Base-by-base conservation (phyloP, 2,329 filamentous ascomycete species). In the Xylaria sp. region DNA sequence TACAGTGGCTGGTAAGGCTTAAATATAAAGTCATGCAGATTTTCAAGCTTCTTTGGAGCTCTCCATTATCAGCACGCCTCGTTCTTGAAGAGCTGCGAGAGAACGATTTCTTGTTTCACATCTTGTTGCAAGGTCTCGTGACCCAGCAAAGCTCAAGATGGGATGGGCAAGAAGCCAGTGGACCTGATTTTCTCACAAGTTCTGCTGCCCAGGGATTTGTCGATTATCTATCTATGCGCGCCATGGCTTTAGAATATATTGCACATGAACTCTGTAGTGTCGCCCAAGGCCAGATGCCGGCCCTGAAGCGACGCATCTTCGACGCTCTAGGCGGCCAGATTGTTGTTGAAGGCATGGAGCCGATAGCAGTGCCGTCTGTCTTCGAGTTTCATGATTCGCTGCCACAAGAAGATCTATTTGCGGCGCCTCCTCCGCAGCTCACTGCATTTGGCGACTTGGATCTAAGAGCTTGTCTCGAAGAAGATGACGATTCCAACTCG, bases 321-420 rank as follows among this genome's bases (percentile, higher is more conserved):
- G 89, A 90, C 69, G 89, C 93, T 0, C 83, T 98, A n/a, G 89
- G 94, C 52, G 96, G 96, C 5, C 90, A 91, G 51, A 89, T 93
- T 8, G 85, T 88, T 12, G 83, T 90, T 20, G 87, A 91, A 15
- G 89, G 88, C 67, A 90, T 91, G 57, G 88, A 92, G 63, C 84
- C 89, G 5, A 83, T 92, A 46, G 82, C 85, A 34, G 92, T 94
- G 67, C 87, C 91, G 0, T 94, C 92, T 3, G 87, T 98, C 7
- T 97, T 98, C 76, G 94, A 98, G 73, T 86, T 98, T 25, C 96
- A 97, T 75, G 96, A 99, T 81, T 98, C 98, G 76, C 87, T 96
- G 69, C 80, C 86, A 1, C 78, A 84, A 23, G 85, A 85, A 55
- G 83, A 80, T 18, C 77, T 83, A n/a, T 89, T 87, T 83, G 80